Evolutionary conservation across 1,284 basidiomycete species (phyloP).

Genomic region (Inonotus obliquus): DNA sequence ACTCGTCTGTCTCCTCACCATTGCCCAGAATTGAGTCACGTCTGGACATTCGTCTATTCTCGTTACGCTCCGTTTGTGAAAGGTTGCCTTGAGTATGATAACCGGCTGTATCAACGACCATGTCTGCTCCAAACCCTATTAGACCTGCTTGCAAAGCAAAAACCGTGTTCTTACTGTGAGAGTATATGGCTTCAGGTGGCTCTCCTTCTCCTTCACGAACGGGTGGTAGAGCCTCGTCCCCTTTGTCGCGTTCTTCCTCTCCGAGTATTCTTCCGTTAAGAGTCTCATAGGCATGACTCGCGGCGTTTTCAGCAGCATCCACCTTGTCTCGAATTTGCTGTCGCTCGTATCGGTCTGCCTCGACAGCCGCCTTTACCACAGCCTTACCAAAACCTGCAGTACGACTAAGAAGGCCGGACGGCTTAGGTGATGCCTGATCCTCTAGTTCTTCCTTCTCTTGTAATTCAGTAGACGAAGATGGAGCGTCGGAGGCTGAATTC

Average conservation of each 20-base stretch:
- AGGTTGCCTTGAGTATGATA: slow-evolving; percentile 46
- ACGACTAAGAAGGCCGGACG: slow-evolving; percentile 8
- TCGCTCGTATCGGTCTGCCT: slow-evolving; percentile 27
- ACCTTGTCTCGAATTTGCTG: slow-evolving; percentile 28
- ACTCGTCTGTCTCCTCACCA: slow-evolving; percentile 3
- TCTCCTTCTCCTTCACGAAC: slow-evolving; percentile 42
- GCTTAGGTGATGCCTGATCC: not conserved
- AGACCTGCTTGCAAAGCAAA: not conserved
- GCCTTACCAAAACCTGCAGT: slow-evolving; percentile 27
- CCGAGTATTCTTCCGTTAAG: not conserved
- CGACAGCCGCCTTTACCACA: slow-evolving; percentile 27
- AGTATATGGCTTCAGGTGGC: slow-evolving; percentile 65
- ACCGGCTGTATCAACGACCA: slow-evolving; percentile 62
- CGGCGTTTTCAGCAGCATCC: slow-evolving; percentile 24
- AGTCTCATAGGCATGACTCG: slow-evolving; percentile 15
- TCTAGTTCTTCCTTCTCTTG: not conserved
- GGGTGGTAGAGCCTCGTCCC: slow-evolving; percentile 50
- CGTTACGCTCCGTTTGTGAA: slow-evolving; percentile 15
- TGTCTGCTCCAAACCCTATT: slow-evolving; percentile 34
- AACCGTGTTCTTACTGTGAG: slow-evolving; percentile 44
- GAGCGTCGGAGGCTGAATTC: slow-evolving; percentile 20
- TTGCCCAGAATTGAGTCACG: not conserved
- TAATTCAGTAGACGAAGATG: slow-evolving; percentile 19
- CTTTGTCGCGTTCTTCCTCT: slow-evolving; percentile 20
- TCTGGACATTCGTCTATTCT: not conserved